Evolutionary conservation across 345 rosid species (phyloP).

Genomic region (Arabidopsis arenosa): DNA sequence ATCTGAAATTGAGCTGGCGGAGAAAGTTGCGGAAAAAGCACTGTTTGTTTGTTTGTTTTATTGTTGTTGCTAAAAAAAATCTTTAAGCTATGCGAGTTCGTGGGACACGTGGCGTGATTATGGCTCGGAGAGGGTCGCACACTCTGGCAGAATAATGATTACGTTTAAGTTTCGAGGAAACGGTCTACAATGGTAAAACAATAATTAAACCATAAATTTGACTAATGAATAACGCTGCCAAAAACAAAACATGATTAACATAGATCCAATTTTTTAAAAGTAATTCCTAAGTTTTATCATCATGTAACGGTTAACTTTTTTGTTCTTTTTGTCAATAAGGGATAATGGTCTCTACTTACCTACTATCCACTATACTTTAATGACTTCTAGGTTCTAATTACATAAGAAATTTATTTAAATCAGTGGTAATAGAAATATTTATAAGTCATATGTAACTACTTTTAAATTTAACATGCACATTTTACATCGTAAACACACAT

Average conservation of each 20-base stretch:
- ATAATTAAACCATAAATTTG: background rate
- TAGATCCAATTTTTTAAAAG: background rate
- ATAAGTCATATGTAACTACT: too few species aligned
- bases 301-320: background rate
- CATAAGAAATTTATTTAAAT: background rate
- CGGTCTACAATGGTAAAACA: background rate
- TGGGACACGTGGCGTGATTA: conserved; percentile 42
- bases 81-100: conserved; percentile 30
- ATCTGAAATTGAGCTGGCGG: conserved; percentile 21
- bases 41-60: background rate
- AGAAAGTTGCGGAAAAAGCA: conserved; percentile 4
- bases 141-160: conserved; percentile 25
- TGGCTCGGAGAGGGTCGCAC: background rate
- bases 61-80: background rate
- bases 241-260: background rate
- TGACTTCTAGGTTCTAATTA: background rate
- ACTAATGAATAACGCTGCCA: too few species aligned
- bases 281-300: background rate
- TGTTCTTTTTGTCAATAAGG: background rate
- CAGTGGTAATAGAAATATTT: background rate
- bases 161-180: conserved; percentile 16
- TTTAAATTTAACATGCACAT: background rate
- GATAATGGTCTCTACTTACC: background rate
- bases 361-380: background rate
- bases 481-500: background rate